Evolutionary conservation across 2,329 filamentous ascomycete genomes (phyloP).

Genomic region (Apiospora phragmitis): DNA sequence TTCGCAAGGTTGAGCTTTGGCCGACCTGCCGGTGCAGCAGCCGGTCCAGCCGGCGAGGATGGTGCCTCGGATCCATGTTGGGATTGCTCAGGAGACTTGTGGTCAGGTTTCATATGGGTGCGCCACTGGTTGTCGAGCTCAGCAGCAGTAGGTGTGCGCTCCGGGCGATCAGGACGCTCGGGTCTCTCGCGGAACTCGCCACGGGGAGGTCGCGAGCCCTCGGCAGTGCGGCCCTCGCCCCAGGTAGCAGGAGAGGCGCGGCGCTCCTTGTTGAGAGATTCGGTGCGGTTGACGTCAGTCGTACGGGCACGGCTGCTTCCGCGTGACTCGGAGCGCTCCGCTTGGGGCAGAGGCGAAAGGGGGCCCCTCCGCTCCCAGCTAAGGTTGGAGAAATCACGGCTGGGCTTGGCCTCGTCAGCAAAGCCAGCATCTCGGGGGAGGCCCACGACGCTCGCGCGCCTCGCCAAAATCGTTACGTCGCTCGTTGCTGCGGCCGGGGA

Average conservation of each 20-base stretch:
- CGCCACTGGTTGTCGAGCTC: conserved; percentile 96
- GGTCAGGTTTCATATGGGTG: conserved; percentile 84
- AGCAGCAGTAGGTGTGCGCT: conserved; percentile 79
- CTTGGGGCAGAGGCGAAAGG: conserved; percentile 67
- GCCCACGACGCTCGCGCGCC: conserved; percentile 60
- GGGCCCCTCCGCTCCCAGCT: conserved; percentile 92
- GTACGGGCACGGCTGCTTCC: conserved; percentile 55
- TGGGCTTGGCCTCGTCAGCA: conserved; percentile 67
- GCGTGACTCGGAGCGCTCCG: conserved; percentile 51
- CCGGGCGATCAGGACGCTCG: conserved; percentile 55
- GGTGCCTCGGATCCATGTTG: conserved; percentile 63
- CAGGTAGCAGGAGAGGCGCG: conserved; percentile 71
- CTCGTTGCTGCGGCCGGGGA: conserved; percentile 47
- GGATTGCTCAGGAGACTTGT: conserved; percentile 56
- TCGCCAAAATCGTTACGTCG: conserved; percentile 31
- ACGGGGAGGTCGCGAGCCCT: conserved; percentile 77
- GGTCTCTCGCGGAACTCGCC: conserved; percentile 67
- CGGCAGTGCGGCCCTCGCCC: conserved; percentile 70
- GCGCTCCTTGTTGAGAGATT: conserved; percentile 61
- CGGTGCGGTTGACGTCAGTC: conserved; percentile 60
- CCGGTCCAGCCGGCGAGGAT: conserved; percentile 73
- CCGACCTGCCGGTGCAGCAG: conserved; percentile 58
- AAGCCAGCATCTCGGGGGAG: conserved; percentile 60
- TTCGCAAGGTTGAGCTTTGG: conserved; percentile 88
- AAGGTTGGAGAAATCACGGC: conserved; percentile 74